Evolutionary conservation across 768 basidiomycete genomes (phyloP), one percentile per base, ranked within the genome.

Genomic region (Sistotremastrum suecicum): DNA sequence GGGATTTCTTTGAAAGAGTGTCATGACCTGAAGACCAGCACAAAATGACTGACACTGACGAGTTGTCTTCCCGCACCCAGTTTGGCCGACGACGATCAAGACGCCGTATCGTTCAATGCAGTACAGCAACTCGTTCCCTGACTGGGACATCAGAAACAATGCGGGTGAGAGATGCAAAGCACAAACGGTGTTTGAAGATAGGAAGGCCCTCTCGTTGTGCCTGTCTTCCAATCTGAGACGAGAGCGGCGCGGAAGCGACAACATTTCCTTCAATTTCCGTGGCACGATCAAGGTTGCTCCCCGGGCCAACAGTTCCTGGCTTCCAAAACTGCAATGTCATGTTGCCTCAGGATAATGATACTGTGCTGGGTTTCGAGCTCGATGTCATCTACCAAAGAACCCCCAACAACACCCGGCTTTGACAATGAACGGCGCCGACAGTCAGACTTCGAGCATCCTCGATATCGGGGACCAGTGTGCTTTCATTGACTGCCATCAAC

Each of bases 41-140:
- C 37, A 20, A 32, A 37, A 37, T 34, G 9, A 34, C 11, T 33
- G 5, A 29, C 7, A 70, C 84, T 60, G 52, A 94, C 91, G 94
- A 51, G 94, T 99, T 5, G 91, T 94, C 66, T 99, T 98, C 40
- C 95, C 95, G 48, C 87, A 95, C 3, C 95, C 95, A 0, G 95
- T 98, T 56, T 97, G 86, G 6, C 86, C 94, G 6, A 94, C 85
- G 4, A 98, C 80, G 42, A 97, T 87, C 2, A 81, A 71, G 6
- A 91, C 83, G 3, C 83, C 82, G 57, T 82, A 73, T 44, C 74
- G 78, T 64, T 98, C 94, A 29, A 97, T 63, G 48, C 81, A 80
- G 55, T 87, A 84, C 5, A 98, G 63, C 3, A 98, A 66, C 50
- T 78, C 80, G 39, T 87, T 72, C 43, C 78, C 89, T 92, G 58